Evolutionary conservation across 1,284 basidiomycete genomes (phyloP).

Genomic region (Ganoderma resinaceum): DNA sequence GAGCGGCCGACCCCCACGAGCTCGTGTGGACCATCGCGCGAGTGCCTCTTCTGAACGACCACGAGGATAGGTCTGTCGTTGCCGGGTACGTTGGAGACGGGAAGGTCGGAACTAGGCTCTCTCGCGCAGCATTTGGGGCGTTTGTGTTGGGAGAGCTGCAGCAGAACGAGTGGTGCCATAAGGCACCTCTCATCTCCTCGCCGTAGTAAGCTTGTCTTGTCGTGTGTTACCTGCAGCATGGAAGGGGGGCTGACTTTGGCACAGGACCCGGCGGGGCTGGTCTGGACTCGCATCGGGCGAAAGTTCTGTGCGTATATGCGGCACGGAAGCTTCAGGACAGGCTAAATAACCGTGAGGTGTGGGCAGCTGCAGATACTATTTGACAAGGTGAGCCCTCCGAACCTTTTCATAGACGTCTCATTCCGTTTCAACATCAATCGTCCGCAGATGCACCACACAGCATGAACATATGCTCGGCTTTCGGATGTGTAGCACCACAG

Average conservation of each 20-base stretch:
- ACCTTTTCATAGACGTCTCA: neutral
- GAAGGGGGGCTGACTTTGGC: neutral
- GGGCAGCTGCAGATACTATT: neutral
- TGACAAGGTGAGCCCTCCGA: neutral
- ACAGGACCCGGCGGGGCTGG: neutral
- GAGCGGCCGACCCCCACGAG: constrained; percentile 48
- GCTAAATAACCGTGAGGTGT: neutral
- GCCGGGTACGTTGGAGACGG: constrained; percentile 74
- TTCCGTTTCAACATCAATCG: neutral
- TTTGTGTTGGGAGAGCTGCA: constrained; percentile 65
- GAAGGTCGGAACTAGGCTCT: constrained; percentile 51
- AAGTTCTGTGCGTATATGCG: neutral
- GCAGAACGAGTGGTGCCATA: constrained; percentile 53
- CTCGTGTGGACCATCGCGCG: constrained; percentile 73
- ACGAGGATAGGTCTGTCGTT: constrained; percentile 50
- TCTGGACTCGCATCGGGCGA: neutral
- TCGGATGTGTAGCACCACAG: neutral
- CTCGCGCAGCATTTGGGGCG: constrained; percentile 62
- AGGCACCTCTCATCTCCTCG: constrained; percentile 42
- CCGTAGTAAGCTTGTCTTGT: constrained; percentile 23
- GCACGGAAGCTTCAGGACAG: neutral
- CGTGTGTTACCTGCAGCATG: neutral
- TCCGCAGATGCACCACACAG: neutral
- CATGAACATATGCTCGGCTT: neutral
- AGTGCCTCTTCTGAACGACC: constrained; percentile 64